phyloP scores from a whole-genome alignment of 1,284 basidiomycete species.

The Ganoderma lingzhi region DNA sequence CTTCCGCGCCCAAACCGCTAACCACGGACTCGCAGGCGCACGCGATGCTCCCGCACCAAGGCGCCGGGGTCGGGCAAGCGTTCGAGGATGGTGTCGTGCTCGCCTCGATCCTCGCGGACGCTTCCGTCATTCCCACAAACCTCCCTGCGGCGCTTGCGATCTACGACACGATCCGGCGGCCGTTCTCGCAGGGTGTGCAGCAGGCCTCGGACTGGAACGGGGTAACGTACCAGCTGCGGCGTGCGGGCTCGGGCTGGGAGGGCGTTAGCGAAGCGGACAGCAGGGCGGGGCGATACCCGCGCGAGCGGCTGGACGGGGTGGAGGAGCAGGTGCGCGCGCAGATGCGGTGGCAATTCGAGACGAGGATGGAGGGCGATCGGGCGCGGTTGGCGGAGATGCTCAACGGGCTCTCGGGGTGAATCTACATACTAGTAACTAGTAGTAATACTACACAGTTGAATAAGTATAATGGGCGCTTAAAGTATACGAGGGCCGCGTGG shows the following conservation, averaged over 20 bases:
- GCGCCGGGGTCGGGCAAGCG: slow-evolving; percentile 50
- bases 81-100: slow-evolving; percentile 40
- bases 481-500: no score
- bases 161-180: slow-evolving; percentile 24
- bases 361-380: background rate
- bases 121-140: background rate
- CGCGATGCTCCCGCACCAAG: slow-evolving; percentile 45
- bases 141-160: slow-evolving; percentile 14
- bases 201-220: slow-evolving; percentile 13
- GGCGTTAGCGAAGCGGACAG: slow-evolving; percentile 15
- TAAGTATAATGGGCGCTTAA: no score
- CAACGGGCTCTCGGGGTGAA: background rate
- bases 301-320: slow-evolving; percentile 5
- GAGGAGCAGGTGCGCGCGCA: slow-evolving; percentile 5
- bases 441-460: no score
- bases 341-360: background rate
- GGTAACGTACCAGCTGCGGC: slow-evolving; percentile 3
- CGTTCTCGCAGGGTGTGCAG: slow-evolving; percentile 23
- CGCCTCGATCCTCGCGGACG: slow-evolving; percentile 14
- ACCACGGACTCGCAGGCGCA: slow-evolving; percentile 20
- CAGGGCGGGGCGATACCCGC: slow-evolving; percentile 11
- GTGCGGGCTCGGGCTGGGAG: slow-evolving; percentile 6
- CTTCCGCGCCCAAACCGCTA: background rate
- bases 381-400: background rate
- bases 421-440: no score